Conservation (phyloP, 2,329 filamentous ascomycete genomes). For the Pseudovirgaria hyperparasitica region DNA sequence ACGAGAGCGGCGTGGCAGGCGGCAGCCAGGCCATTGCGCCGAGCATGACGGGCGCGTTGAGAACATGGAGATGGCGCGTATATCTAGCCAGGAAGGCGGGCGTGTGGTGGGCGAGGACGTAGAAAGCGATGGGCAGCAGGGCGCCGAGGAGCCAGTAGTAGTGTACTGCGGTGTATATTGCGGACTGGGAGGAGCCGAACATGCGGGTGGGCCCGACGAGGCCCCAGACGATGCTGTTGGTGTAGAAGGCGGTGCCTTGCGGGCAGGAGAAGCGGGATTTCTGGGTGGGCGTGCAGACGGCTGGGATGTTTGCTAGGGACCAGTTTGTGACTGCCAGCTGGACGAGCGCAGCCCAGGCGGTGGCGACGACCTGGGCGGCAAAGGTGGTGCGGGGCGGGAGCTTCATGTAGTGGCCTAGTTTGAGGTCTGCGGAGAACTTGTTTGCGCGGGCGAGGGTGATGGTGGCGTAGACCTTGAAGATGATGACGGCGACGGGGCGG, state of each 20-base stretch:
- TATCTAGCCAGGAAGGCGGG: slow-evolving; percentile 51
- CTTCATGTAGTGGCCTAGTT: slow-evolving; percentile 41
- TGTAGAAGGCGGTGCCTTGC: slow-evolving; percentile 50
- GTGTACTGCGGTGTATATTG: slow-evolving; percentile 51
- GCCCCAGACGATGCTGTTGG: slow-evolving; percentile 49
- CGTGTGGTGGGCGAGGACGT: slow-evolving; percentile 45
- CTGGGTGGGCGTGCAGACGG: slow-evolving; percentile 48
- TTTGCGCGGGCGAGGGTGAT: slow-evolving; percentile 18
- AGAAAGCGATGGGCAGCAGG: slow-evolving; percentile 50
- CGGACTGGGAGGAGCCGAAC: slow-evolving; percentile 49
- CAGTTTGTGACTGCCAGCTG: slow-evolving; percentile 53
- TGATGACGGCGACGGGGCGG: slow-evolving; percentile 36
- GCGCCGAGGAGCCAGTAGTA: slow-evolving; percentile 62
- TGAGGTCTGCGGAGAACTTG: slow-evolving; percentile 37
- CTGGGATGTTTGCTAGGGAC: slow-evolving; percentile 42
- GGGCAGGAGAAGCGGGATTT: slow-evolving; percentile 48
- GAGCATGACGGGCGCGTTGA: slow-evolving; percentile 48
- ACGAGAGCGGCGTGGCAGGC: slow-evolving; percentile 58
- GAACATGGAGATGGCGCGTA: too few relatives aligned
- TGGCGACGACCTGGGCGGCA: slow-evolving; percentile 51
- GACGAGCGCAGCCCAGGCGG: slow-evolving; percentile 52
- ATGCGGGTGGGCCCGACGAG: slow-evolving; percentile 59
- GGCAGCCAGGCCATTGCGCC: slow-evolving; percentile 27
- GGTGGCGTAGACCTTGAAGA: slow-evolving; percentile 32
- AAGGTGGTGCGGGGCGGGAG: slow-evolving; percentile 54